These are phyloP conservation scores for Heteromeles arbutifolia DNA, from an alignment of 306 rosid species.

Conservation along the genomic window DNA sequence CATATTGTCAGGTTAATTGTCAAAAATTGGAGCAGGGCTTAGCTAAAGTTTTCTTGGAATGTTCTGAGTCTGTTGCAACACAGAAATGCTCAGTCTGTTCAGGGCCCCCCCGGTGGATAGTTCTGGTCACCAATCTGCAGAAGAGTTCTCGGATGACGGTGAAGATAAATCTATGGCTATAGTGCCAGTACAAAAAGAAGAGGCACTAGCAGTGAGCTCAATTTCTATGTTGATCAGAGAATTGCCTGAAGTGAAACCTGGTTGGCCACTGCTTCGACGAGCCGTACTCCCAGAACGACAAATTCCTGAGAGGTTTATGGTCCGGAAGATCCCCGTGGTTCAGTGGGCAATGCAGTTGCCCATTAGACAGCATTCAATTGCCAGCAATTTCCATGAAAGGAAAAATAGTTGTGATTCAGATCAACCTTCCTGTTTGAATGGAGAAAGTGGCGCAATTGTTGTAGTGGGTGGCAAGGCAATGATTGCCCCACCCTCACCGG, in stretches of 20 bases:
- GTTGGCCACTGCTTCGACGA: conserved; percentile 86
- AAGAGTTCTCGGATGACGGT: conserved; percentile 27
- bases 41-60: conserved; percentile 40
- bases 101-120: conserved; percentile 16
- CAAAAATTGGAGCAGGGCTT: conserved; percentile 43
- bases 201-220: conserved; percentile 19
- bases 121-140: conserved; percentile 31
- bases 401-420: conserved; percentile 23
- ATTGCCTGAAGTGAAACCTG: conserved; percentile 59
- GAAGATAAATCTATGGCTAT: conserved; percentile 56
- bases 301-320: conserved; percentile 22
- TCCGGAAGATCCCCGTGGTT: conserved; percentile 60
- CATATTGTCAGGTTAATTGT: background rate
- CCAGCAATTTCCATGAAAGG: conserved; percentile 24
- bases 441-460: conserved; percentile 75
- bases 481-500: conserved; percentile 32
- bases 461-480: conserved; percentile 41
- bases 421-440: conserved; percentile 36
- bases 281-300: conserved; percentile 24
- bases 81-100: conserved; percentile 55
- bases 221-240: conserved; percentile 32
- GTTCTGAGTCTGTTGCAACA: conserved; percentile 22
- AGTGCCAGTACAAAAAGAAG: conserved; percentile 51
- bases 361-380: conserved; percentile 33
- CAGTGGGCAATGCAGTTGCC: conserved; percentile 98